Evolutionary conservation across 805 yeast genomes (phyloP), one percentile per base, ranked within the genome.

Genomic region (Pichia eremophila): DNA sequence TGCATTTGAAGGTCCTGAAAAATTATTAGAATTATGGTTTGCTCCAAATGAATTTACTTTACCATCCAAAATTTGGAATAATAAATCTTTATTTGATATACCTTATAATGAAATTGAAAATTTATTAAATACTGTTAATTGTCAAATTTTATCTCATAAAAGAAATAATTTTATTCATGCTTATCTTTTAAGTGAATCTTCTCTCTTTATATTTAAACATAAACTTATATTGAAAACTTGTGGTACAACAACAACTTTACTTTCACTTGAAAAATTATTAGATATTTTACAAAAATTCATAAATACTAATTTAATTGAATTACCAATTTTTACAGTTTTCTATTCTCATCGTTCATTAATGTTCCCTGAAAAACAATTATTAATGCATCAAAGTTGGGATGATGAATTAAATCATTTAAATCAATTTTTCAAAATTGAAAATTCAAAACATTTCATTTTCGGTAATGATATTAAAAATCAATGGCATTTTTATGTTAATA

Each of bases 1-100:
- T 60, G 96, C 97, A 2, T 91, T 91, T 62, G 98, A 91, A 70
- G 98, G 99, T 8, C 98, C 99, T 32, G 98, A 91, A 66, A 93
- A 91, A 66, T 72, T 91, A 48, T 71, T 93, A 39, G 96, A 91
- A 63, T 72, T 91, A 49, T 90, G 96, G 96, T 81, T 89, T 62
- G 80, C 25, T 22, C 25, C 81, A 56, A 75, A 82, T 12, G 64
- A 71, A 37, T 70, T 69, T 39, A 50, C 60, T 27, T 54, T 64
- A n/a, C 46, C 54, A 8, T 75, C 77, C 1, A 32, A 56, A 28
- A 63, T 69, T 12, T 59, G 66, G 58, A 52, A 61, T 32, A 52
- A 44, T 8, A 70, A 68, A 62, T 87, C 77, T 34, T 73, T 84
- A 49, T 70, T 95, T 54, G 66, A 74, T 12, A 79, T 91, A 49